These are phyloP conservation scores for Sicyos edulis DNA, from an alignment of 306 rosid genomes.

Conservation along the genomic window DNA sequence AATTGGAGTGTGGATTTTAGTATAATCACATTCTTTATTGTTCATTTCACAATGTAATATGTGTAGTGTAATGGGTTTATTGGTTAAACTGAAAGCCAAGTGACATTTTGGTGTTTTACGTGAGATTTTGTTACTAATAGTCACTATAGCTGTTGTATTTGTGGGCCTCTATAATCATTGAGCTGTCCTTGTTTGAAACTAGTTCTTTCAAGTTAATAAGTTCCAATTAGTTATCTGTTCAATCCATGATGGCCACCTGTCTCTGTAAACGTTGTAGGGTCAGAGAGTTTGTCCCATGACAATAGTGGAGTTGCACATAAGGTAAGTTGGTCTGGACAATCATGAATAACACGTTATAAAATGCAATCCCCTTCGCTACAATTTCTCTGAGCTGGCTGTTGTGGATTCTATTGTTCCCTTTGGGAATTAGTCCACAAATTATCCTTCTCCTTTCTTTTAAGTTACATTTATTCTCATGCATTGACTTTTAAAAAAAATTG, in stretches of 20 bases:
- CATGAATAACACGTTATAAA: neutral
- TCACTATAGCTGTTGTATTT: conserved; percentile 6
- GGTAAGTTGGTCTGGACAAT: too few relatives aligned
- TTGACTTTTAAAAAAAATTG: neutral
- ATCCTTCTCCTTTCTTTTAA: neutral
- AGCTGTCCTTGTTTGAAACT: neutral
- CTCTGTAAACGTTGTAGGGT: too few relatives aligned
- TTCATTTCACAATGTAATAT: neutral
- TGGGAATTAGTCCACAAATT: neutral
- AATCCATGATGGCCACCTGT: too few relatives aligned
- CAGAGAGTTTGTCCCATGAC: too few relatives aligned
- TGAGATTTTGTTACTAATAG: conserved; percentile 2
- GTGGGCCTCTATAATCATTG: conserved; percentile 20
- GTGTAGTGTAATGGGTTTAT: neutral
- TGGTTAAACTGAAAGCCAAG: conserved; percentile 7
- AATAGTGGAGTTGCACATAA: too few relatives aligned
- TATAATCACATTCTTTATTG: neutral
- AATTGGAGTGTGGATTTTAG: conserved; percentile 1
- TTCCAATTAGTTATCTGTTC: neutral
- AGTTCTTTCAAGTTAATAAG: conserved; percentile 1
- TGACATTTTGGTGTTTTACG: neutral
- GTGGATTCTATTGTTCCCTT: conserved; percentile 10
- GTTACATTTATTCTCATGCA: neutral
- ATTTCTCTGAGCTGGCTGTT: neutral
- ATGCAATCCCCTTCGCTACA: neutral